These are phyloP conservation scores for Fibroporia radiculosa DNA, from an alignment of 768 basidiomycete genomes.

Conservation along the genomic window DNA sequence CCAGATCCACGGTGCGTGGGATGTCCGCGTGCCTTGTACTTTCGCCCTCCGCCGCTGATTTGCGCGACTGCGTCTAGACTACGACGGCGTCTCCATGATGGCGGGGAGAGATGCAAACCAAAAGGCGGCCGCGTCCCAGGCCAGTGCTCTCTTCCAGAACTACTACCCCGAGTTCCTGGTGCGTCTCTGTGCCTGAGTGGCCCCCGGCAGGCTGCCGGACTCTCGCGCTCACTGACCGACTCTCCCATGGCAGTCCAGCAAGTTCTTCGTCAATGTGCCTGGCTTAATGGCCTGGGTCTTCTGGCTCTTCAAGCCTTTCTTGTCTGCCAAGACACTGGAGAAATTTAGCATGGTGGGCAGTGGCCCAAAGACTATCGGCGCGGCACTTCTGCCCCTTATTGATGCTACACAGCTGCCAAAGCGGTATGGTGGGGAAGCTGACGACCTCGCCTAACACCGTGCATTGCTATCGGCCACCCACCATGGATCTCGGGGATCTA, in stretches of 20 bases:
- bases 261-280: constrained; percentile 81
- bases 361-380: constrained; percentile 48
- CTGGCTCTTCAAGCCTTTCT: constrained; percentile 71
- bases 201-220: not conserved
- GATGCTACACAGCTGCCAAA: constrained; percentile 51
- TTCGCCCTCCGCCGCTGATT: constrained; percentile 15
- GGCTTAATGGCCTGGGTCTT: constrained; percentile 73
- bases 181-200: constrained; percentile 15
- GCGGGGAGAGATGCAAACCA: constrained; percentile 63
- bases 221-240: not conserved
- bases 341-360: constrained; percentile 77
- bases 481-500: too few species aligned
- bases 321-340: constrained; percentile 65
- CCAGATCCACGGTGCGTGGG: constrained; percentile 71
- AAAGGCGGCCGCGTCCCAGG: constrained; percentile 70
- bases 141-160: constrained; percentile 63
- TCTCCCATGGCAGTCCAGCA: constrained; percentile 42
- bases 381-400: constrained; percentile 52
- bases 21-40: constrained; percentile 36
- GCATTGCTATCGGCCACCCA: too few species aligned
- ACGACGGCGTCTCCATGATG: constrained; percentile 63
- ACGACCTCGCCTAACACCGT: constrained; percentile 33
- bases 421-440: constrained; percentile 63
- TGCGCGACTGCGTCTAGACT: constrained; percentile 39
- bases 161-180: constrained; percentile 81